A percentile compares a stretch with the other conserved stretches of the same genome.
Conservation (phyloP, 2,329 filamentous ascomycete genomes). For the Dothistroma pini region DNA sequence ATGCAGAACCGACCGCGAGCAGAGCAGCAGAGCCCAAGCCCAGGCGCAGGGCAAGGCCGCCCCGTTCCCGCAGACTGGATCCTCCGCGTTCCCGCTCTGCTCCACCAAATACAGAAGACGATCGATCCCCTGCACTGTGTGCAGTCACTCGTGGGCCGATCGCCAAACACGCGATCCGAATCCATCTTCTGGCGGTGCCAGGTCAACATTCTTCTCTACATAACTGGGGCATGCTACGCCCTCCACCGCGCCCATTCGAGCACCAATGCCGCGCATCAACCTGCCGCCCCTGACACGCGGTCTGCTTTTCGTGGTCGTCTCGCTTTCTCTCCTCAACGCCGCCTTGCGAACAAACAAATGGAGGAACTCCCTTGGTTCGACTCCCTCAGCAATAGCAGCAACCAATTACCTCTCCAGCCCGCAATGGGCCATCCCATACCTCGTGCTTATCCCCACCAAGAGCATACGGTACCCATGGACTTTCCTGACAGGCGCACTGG, state of each 20-base stretch:
- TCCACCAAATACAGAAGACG: no score
- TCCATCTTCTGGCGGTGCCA: not conserved
- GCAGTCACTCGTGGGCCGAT: not conserved
- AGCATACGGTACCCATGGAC: conserved; percentile 93
- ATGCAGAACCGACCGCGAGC: no score
- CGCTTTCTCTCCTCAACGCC: conserved; percentile 79
- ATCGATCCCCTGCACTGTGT: not conserved
- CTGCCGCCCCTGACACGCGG: conserved; percentile 87
- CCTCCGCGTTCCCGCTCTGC: no score
- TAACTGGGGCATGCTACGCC: conserved; percentile 12
- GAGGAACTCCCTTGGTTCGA: conserved; percentile 35
- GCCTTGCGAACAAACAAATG: conserved; percentile 70
- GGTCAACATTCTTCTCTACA: conserved; percentile 1
- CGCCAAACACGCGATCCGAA: not conserved
- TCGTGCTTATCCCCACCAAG: conserved; percentile 78
- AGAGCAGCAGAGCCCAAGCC: no score
- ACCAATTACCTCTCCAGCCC: conserved; percentile 35
- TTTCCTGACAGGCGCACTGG: conserved; percentile 76
- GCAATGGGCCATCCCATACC: conserved; percentile 61
- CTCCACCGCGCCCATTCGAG: not conserved
- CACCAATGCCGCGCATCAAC: conserved; percentile 62
- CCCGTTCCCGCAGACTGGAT: no score
- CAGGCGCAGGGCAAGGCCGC: no score
- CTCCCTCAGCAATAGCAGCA: conserved; percentile 22
- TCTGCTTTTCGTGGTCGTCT: conserved; percentile 68